Conservation (phyloP, 208 protist genomes). For the Acanthamoeba healyi region DNA sequence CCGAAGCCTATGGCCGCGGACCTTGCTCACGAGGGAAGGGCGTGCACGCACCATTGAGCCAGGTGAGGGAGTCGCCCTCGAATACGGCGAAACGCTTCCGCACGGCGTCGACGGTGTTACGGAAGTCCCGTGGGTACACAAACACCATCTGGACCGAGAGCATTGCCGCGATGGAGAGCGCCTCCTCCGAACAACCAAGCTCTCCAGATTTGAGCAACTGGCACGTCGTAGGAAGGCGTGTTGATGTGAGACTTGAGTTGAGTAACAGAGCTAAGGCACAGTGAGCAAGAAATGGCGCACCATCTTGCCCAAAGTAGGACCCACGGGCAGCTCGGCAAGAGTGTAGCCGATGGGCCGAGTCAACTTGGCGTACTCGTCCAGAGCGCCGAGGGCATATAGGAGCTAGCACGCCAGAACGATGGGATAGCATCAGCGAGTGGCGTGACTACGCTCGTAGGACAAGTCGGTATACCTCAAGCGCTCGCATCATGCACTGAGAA, state of each 20-base stretch:
- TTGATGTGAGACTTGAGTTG: not conserved
- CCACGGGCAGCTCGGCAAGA: conserved; percentile 91
- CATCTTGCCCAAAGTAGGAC: conserved; percentile 88
- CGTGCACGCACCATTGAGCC: conserved; percentile 80
- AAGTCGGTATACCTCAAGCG: conserved; percentile 87
- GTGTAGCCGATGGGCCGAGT: conserved; percentile 85
- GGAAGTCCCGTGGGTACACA: not conserved
- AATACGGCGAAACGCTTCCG: conserved; percentile 79
- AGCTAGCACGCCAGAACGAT: no score
- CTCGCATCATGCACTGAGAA: conserved; percentile 80
- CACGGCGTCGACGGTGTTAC: conserved; percentile 56
- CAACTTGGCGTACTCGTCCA: conserved; percentile 86
- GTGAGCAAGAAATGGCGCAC: conserved; percentile 22
- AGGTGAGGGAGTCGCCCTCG: conserved; percentile 90
- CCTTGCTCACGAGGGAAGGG: not conserved
- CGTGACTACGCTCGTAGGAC: no score
- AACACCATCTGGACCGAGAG: conserved; percentile 84
- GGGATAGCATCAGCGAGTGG: not conserved
- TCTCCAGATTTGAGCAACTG: conserved; percentile 80
- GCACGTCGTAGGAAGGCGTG: not conserved
- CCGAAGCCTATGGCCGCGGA: no score
- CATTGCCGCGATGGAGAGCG: conserved; percentile 86
- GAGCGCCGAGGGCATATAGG: conserved; percentile 91
- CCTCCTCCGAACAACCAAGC: conserved; percentile 83
- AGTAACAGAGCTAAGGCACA: no score